Conservation (phyloP, 2,329 filamentous ascomycete species). For the Pseudopyricularia cyperi region DNA sequence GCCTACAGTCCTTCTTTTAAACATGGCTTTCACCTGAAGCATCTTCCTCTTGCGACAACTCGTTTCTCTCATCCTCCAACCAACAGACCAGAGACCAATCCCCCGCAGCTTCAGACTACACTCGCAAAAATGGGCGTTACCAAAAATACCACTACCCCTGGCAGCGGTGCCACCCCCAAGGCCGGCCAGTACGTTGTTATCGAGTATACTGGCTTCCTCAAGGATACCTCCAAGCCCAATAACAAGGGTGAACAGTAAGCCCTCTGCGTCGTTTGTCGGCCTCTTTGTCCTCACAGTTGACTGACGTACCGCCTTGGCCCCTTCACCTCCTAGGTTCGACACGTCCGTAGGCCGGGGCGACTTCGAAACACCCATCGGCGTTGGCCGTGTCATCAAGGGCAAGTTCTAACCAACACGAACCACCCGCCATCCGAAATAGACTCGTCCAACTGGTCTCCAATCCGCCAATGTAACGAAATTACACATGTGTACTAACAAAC, state of each 20-base stretch:
- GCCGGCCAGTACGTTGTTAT: conserved; percentile 67
- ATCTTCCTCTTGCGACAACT: background rate
- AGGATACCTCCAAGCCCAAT: conserved; percentile 46
- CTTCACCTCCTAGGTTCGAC: conserved; percentile 59
- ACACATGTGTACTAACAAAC: too few relatives aligned
- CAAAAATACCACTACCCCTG: conserved; percentile 50
- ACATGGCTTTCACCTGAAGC: background rate
- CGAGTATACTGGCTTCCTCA: conserved; percentile 83
- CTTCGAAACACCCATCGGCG: conserved; percentile 67
- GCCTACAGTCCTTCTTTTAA: background rate
- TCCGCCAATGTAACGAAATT: background rate
- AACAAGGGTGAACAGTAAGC: conserved; percentile 43
- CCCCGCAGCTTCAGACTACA: conserved; percentile 3
- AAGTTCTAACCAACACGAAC: conserved; percentile 9
- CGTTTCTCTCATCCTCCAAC: background rate
- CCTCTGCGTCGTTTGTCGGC: conserved; percentile 38
- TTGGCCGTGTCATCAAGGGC: conserved; percentile 81
- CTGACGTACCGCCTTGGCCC: conserved; percentile 8
- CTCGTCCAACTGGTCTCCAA: background rate
- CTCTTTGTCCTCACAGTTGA: background rate
- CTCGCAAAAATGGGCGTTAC: conserved; percentile 54
- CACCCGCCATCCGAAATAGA: background rate
- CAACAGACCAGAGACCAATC: background rate
- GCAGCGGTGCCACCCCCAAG: conserved; percentile 46
- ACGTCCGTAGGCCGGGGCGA: conserved; percentile 66